Conservation (phyloP, 768 basidiomycete genomes). For the Podaxis carcinomalis region DNA sequence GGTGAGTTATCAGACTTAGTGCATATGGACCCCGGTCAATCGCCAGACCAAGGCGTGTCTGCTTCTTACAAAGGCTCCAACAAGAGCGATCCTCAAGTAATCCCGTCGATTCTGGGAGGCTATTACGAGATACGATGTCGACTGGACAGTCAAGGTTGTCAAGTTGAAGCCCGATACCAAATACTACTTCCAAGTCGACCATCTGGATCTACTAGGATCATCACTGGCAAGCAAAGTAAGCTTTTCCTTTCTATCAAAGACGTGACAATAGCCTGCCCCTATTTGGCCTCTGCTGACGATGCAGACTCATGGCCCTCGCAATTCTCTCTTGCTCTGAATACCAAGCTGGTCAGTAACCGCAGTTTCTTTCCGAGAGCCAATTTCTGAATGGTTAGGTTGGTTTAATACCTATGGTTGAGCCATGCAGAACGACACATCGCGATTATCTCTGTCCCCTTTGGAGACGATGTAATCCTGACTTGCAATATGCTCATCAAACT, state of each 20-base stretch:
- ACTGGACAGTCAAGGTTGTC: conserved; percentile 53
- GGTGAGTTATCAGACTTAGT: too few relatives aligned
- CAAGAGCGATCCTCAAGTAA: conserved; percentile 27
- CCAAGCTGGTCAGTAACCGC: conserved; percentile 33
- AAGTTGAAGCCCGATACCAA: conserved; percentile 44
- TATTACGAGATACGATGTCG: conserved; percentile 54
- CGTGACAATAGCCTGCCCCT: background rate
- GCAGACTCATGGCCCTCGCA: conserved; percentile 42
- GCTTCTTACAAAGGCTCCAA: conserved; percentile 40
- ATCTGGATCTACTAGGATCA: conserved; percentile 46
- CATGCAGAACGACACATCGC: background rate
- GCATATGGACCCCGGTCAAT: conserved; percentile 11
- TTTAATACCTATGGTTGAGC: background rate
- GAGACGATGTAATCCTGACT: conserved; percentile 25
- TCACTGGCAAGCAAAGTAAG: conserved; percentile 41
- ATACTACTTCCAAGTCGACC: conserved; percentile 49
- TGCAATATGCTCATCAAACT: conserved; percentile 41
- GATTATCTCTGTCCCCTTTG: background rate
- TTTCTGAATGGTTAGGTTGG: background rate
- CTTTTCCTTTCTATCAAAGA: background rate
- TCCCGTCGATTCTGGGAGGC: conserved; percentile 41
- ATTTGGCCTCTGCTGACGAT: conserved; percentile 36
- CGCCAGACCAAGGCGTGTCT: conserved; percentile 47
- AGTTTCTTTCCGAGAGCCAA: background rate
- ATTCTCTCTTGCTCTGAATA: conserved; percentile 56